Base-by-base conservation (phyloP, 768 basidiomycete genomes). In the Kwoniella dejecticola region DNA sequence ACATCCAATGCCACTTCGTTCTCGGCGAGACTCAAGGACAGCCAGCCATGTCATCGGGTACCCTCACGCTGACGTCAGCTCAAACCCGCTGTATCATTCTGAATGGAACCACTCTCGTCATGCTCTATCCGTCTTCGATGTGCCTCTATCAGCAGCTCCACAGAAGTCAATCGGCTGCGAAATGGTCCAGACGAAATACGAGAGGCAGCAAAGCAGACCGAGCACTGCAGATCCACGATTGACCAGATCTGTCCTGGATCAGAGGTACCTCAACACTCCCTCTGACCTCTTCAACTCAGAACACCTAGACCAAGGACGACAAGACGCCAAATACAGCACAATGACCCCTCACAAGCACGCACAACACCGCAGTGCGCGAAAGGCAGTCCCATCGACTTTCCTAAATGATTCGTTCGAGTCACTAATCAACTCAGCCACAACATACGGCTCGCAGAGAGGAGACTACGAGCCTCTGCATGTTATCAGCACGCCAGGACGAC, bases 371-470 rank as follows among this genome's bases (percentile, higher is more conserved):
- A 19, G 31, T 21, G 6, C 17, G 12, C 48, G 48, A 6, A 30
- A 50, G 21, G 29, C 48, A 3, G 30, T 50, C n/a, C 30, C 48
- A 0, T 50, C 48, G 33, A 19, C n/a, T 15, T 50, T 15, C 48
- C n/a, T 50, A 13, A 50, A 31, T 17, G 48, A 50, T 24, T 50
- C 48, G 15, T 50, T 50, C 48, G 48, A 50, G 23, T 50, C 48
- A 2, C n/a, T 50, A 2, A 31, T 50, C n/a, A 29, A 50, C 3
- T 30, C 17, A 5, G 33, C n/a, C 1, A 50, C 31, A 0, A 50
- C 27, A 50, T 30, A 17, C 24, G 7, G 8, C 17, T 38, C 36
- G 8, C 8, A 38, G n/a, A 8, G 11, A 4, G 48, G 33, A 11
- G 27, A 21, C n/a, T 50, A 44, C 27, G n/a, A 46, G 13, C 54